Evolutionary conservation across 2,329 filamentous ascomycete species (phyloP).

Genomic region (Neofusicoccum umdonicola): DNA sequence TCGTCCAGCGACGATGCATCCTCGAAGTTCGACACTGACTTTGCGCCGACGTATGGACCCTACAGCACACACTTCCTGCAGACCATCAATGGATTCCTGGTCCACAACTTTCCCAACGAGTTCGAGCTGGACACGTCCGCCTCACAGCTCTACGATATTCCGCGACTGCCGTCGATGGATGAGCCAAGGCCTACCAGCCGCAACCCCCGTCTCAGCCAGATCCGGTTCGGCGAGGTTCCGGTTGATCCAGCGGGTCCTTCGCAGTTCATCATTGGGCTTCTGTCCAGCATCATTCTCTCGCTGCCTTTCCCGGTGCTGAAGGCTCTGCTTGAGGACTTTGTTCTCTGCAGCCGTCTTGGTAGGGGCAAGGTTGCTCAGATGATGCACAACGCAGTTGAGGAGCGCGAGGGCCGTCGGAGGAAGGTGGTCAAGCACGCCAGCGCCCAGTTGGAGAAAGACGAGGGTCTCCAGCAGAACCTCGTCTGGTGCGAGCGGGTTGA

Average conservation of each 20-base stretch:
- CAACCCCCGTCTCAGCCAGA: constrained; percentile 59
- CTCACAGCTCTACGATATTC: constrained; percentile 47
- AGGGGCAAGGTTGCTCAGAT: constrained; percentile 38
- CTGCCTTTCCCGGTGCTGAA: constrained; percentile 67
- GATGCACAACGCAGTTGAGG: constrained; percentile 42
- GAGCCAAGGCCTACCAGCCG: constrained; percentile 38
- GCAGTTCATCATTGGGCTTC: constrained; percentile 43
- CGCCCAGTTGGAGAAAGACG: constrained; percentile 21
- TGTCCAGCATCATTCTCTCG: constrained; percentile 69
- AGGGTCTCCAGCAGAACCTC: constrained; percentile 28
- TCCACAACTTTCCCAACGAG: constrained; percentile 57
- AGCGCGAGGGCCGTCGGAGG: constrained; percentile 42
- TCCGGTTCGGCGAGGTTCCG: constrained; percentile 69
- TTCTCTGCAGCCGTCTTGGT: constrained; percentile 48
- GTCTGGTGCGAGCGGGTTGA: constrained; percentile 38
- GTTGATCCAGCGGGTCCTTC: constrained; percentile 41
- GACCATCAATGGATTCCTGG: constrained; percentile 58
- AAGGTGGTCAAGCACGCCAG: constrained; percentile 31
- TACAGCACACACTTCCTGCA: constrained; percentile 56
- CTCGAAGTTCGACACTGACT: constrained; percentile 13
- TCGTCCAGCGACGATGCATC: constrained; percentile 28
- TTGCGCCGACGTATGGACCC: constrained; percentile 48
- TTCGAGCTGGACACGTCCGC: constrained; percentile 59
- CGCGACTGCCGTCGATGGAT: constrained; percentile 44
- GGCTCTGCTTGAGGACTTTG: constrained; percentile 61